Evolutionary conservation across 2,329 filamentous ascomycete genomes (phyloP).

Genomic region (Colletotrichum sp.): DNA sequence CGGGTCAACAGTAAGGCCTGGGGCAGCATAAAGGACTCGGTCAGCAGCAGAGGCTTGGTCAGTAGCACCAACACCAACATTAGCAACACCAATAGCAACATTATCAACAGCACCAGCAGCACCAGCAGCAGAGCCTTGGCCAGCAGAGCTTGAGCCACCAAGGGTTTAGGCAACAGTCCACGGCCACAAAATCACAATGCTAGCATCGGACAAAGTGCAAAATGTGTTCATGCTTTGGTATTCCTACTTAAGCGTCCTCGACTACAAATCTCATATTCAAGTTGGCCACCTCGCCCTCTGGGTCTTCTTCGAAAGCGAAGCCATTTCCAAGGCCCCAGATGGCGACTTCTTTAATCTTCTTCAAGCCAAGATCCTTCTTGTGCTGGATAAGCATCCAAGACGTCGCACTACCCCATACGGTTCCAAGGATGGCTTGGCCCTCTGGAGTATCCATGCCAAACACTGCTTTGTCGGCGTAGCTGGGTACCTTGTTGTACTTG

Average conservation of each 20-base stretch:
- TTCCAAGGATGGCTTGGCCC: neutral
- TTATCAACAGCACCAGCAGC: conserved; percentile 25
- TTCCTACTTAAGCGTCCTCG: neutral
- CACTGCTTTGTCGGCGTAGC: neutral
- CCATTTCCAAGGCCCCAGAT: neutral
- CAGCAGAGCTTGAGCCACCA: conserved; percentile 36
- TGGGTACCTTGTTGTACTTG: neutral
- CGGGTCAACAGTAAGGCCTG: neutral
- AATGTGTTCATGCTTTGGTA: too few species aligned
- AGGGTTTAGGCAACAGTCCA: conserved; percentile 26
- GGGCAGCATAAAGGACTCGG: neutral
- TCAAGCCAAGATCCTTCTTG: neutral
- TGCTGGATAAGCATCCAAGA: neutral
- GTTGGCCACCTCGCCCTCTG: neutral
- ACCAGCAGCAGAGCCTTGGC: conserved; percentile 20
- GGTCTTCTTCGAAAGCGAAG: neutral
- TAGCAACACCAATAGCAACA: conserved; percentile 29
- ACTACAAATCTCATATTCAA: neutral
- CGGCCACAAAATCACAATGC: too few species aligned
- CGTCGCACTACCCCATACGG: neutral
- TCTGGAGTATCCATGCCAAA: neutral
- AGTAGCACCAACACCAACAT: conserved; percentile 27
- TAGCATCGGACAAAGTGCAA: too few species aligned
- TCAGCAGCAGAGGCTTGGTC: neutral
- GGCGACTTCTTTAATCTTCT: neutral